Base-by-base conservation (phyloP, 108 stramenopile species). In the Pseudonitzschia delicatissima region DNA sequence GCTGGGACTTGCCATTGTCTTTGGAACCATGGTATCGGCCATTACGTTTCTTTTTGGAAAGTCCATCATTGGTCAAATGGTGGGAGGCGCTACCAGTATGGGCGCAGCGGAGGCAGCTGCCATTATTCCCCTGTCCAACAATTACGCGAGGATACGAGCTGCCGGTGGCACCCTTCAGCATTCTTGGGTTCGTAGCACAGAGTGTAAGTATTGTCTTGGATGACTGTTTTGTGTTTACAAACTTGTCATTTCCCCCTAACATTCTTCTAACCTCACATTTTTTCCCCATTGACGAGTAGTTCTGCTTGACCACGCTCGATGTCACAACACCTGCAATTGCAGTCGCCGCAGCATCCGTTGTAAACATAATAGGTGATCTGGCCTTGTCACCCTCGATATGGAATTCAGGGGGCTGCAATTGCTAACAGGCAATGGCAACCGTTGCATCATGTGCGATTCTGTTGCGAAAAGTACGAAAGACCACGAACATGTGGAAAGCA, bases 281-380 rank as follows among this genome's bases (percentile, higher is more conserved):
- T 33, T 49, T 17, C 7, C 31, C n/a, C 11, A 29, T 31, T n/a
- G 53, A 48, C 31, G 18, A 55, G 31, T 72, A 87, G n/a, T 85
- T 84, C 27, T 78, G 87, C 39, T 77, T 93, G 55, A 83, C 86
- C 37, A 77, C 68, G 9, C 72, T 87, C n/a, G 88, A 93, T 64
- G 83, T 85, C n/a, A 47, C 44, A 8, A 93, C 95, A n/a, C 95
- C 95, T 4, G 82, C 74, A 5, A 64, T 92, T 5, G 92, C 90
- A 15, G 92, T 93, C 8, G 34, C 80, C 13, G 74, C 82, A 12
- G 85, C 90, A 39, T 84, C 80, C 40, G 18, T 86, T 13, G 65
- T 84, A 1, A 96, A 96, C 59, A 64, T 92, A 17, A 61, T 89
- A 8, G 88, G 90, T n/a, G 91, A 93, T 71, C 67, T 83, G 40